Conservation (phyloP, 106 monocot species). For the Apostasia shenzhenica region DNA sequence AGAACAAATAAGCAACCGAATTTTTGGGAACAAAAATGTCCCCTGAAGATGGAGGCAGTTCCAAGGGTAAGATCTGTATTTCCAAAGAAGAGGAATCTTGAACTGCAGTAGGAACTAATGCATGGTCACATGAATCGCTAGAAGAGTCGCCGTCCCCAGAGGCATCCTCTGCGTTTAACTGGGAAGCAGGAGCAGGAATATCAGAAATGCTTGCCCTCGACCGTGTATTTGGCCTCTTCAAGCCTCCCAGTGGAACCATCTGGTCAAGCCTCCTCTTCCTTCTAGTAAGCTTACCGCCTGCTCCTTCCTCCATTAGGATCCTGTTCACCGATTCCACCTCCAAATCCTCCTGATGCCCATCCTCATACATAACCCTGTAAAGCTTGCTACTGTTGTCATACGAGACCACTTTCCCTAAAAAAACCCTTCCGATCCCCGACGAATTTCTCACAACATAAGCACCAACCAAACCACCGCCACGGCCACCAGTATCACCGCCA, state of each 20-base stretch:
- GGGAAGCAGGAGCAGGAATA: neutral
- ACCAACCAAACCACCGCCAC: constrained; percentile 23
- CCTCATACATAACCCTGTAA: constrained; percentile 41
- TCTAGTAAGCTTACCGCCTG: constrained; percentile 25
- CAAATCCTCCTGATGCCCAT: constrained; percentile 41
- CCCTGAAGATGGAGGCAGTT: constrained; percentile 54
- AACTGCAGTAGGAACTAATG: neutral
- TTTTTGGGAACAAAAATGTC: constrained; percentile 61
- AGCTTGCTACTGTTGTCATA: constrained; percentile 16
- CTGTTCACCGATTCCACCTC: constrained; percentile 15
- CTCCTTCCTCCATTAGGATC: constrained; percentile 19
- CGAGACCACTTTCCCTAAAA: constrained; percentile 54
- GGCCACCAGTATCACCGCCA: neutral
- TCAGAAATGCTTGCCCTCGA: constrained; percentile 11
- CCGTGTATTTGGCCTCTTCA: constrained; percentile 17
- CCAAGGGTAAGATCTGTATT: constrained; percentile 14
- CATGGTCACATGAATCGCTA: constrained; percentile 35
- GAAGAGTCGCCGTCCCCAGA: constrained; percentile 44
- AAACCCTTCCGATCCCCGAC: constrained; percentile 1
- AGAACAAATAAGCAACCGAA: constrained; percentile 48
- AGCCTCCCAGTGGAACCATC: constrained; percentile 17
- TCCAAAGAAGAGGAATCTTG: constrained; percentile 1
- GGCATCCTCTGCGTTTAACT: constrained; percentile 2
- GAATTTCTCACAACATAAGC: constrained; percentile 36
- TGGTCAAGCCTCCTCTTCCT: constrained; percentile 71